phyloP scores from a whole-genome alignment of 73 alveolate genomes.

The Symbiodinium pilosum region DNA sequence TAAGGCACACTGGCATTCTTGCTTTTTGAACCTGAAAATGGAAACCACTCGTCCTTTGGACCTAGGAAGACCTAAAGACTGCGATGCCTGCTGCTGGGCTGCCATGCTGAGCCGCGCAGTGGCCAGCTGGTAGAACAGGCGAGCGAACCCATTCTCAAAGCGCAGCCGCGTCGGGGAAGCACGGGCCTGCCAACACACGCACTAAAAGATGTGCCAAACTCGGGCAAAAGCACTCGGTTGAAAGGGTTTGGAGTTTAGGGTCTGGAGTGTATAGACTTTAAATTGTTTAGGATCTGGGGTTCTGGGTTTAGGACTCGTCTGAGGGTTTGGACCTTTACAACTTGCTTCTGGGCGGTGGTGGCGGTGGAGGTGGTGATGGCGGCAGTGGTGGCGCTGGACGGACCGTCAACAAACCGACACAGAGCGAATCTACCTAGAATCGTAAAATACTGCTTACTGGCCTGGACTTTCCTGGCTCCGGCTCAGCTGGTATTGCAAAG shows the following conservation, averaged over 20 bases:
- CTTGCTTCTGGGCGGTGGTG: no score
- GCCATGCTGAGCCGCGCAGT: not conserved
- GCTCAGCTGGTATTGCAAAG: no score
- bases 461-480: no score
- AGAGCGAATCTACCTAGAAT: no score
- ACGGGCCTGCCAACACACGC: not conserved
- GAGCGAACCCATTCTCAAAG: not conserved
- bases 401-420: no score
- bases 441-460: no score
- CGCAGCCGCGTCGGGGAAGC: not conserved
- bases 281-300: no score
- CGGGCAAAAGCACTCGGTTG: not conserved
- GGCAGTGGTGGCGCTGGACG: no score
- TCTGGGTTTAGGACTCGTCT: no score
- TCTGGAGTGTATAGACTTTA: no score
- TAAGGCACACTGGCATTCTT: not conserved
- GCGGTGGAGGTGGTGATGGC: no score
- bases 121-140: not conserved
- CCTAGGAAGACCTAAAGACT: not conserved
- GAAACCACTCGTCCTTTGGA: not conserved
- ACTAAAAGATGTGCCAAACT: not conserved
- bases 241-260: not conserved
- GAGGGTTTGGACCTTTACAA: no score
- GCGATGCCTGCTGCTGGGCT: not conserved
- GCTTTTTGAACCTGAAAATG: not conserved